Evolutionary conservation across 73 alveolate species (phyloP).

Genomic region (Uronychia setigera): DNA sequence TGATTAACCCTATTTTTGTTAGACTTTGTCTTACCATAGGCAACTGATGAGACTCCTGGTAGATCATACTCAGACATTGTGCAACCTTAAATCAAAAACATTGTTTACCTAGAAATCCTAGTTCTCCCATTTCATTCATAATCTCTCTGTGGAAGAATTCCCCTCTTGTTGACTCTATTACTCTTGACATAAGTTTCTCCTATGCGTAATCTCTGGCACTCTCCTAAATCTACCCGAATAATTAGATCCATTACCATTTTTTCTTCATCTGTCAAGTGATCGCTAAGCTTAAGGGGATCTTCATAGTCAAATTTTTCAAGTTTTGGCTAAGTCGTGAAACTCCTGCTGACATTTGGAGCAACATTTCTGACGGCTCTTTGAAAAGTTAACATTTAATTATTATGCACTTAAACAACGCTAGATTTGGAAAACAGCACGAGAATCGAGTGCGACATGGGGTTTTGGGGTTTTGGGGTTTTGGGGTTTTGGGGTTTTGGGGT

Average conservation of each 20-base stretch:
- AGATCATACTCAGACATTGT: constrained; percentile 77
- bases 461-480: too few relatives aligned
- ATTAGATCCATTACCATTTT: too few relatives aligned
- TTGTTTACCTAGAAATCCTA: constrained; percentile 76
- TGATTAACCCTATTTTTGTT: constrained; percentile 43
- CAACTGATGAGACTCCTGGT: constrained; percentile 89
- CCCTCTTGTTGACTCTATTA: constrained; percentile 64
- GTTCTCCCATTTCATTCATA: constrained; percentile 75
- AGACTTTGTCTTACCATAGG: constrained; percentile 77
- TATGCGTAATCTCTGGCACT: constrained; percentile 74
- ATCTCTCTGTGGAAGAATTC: constrained; percentile 76
- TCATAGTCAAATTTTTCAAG: constrained; percentile 44
- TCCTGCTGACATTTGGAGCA: too few relatives aligned
- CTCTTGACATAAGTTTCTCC: constrained; percentile 68
- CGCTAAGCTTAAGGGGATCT: constrained; percentile 54
- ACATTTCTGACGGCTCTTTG: too few relatives aligned
- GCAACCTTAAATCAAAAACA: not conserved
- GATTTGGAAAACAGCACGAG: too few relatives aligned
- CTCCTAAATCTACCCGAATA: constrained; percentile 67
- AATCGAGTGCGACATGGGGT: too few relatives aligned
- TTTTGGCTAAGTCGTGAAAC: constrained; percentile 17
- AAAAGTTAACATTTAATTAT: too few relatives aligned
- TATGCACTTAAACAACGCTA: too few relatives aligned
- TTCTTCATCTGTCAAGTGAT: constrained; percentile 64
- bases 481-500: too few relatives aligned